Evolutionary conservation across 2,329 filamentous ascomycete genomes (phyloP).

Genomic region (Clonostachys solani): DNA sequence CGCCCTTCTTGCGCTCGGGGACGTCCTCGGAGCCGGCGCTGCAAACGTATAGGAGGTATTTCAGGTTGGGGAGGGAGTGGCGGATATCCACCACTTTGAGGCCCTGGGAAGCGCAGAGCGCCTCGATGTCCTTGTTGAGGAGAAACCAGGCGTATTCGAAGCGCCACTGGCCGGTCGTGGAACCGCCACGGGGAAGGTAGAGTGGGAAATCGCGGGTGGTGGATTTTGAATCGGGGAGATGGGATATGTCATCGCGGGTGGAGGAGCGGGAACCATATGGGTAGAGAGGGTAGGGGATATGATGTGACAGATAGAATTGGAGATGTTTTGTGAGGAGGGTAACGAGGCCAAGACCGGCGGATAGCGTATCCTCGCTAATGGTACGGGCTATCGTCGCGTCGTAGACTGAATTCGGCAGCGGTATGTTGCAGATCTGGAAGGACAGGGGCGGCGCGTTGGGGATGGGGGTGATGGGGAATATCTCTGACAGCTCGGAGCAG

Average conservation of each 20-base stretch:
- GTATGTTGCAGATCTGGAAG: slow-evolving; percentile 78
- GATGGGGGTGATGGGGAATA: slow-evolving; percentile 75
- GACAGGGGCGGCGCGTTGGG: slow-evolving; percentile 57
- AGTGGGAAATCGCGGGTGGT: slow-evolving; percentile 74
- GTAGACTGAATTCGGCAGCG: slow-evolving; percentile 77
- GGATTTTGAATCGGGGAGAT: slow-evolving; percentile 30
- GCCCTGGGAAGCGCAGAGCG: slow-evolving; percentile 59
- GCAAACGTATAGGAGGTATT: slow-evolving; percentile 86
- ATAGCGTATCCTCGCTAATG: slow-evolving; percentile 65
- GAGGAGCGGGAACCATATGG: slow-evolving; percentile 70
- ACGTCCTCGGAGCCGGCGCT: slow-evolving; percentile 69
- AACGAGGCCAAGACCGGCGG: slow-evolving; percentile 78
- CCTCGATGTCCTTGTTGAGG: slow-evolving; percentile 93
- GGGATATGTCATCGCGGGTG: slow-evolving; percentile 71
- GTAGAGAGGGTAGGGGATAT: slow-evolving; percentile 76
- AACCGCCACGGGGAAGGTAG: slow-evolving; percentile 59
- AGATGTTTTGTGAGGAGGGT: slow-evolving; percentile 71
- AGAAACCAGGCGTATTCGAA: slow-evolving; percentile 97
- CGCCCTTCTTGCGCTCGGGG: slow-evolving; percentile 57
- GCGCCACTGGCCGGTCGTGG: slow-evolving; percentile 70
- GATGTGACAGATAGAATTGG: slow-evolving; percentile 75
- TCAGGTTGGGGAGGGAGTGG: slow-evolving; percentile 88
- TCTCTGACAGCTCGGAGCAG: slow-evolving; percentile 72
- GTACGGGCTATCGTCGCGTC: slow-evolving; percentile 39
- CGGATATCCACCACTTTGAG: slow-evolving; percentile 84